Evolutionary conservation across 371 early-diverging fungal genomes (phyloP).

Genomic region (Apophysomyces trapeziformis): DNA sequence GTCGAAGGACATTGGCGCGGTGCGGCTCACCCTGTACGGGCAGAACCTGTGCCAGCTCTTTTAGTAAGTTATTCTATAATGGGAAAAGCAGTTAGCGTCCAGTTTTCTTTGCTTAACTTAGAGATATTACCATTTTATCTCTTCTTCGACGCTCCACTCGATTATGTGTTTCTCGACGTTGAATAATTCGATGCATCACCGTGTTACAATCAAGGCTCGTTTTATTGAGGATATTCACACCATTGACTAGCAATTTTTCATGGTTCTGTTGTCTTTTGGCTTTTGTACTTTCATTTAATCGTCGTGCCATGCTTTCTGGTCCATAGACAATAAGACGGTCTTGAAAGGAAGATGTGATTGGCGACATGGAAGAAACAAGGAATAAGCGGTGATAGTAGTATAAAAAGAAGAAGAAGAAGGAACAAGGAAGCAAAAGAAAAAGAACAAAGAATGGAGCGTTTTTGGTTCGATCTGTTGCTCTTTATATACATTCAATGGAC

Average conservation of each 20-base stretch:
- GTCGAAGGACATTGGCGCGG: slow-evolving; percentile 19
- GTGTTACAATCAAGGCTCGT: slow-evolving; percentile 51
- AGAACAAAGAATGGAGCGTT: neutral
- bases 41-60: slow-evolving; percentile 8
- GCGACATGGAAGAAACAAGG: neutral
- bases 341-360: slow-evolving; percentile 23
- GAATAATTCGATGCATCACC: slow-evolving; percentile 46
- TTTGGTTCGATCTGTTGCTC: neutral
- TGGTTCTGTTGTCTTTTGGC: neutral
- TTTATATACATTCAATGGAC: neutral
- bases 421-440: neutral
- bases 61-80: slow-evolving; percentile 9
- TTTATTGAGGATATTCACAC: slow-evolving; percentile 56
- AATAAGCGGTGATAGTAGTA: too few species aligned
- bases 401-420: neutral
- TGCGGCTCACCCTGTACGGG: slow-evolving; percentile 8
- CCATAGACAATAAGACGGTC: slow-evolving; percentile 25
- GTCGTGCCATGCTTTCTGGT: slow-evolving; percentile 31
- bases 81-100: neutral
- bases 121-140: slow-evolving; percentile 30
- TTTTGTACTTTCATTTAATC: slow-evolving; percentile 14
- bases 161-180: slow-evolving; percentile 55
- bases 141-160: slow-evolving; percentile 55
- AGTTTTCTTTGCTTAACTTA: neutral
- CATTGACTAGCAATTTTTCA: slow-evolving; percentile 32